phyloP scores from a whole-genome alignment of 345 rosid genomes.

The Tarenaya hassleriana region DNA sequence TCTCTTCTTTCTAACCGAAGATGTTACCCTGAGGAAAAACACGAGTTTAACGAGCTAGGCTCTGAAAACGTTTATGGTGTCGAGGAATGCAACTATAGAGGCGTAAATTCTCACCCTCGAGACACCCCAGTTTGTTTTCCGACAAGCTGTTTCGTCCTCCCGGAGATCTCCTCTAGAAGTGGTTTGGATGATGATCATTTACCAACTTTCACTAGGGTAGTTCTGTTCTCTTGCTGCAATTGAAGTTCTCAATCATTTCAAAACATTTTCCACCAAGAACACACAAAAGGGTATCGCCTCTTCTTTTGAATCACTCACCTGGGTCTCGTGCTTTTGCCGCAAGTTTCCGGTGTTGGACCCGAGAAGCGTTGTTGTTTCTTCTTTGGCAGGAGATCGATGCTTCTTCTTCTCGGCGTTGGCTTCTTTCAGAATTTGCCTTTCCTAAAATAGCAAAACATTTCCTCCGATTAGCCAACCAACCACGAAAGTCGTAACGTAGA shows the following conservation, averaged over 20 bases:
- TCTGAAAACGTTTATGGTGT: not conserved
- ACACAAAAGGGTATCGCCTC: not conserved
- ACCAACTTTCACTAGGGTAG: constrained; percentile 18
- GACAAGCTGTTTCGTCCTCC: constrained; percentile 28
- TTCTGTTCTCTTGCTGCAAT: constrained; percentile 23
- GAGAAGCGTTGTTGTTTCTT: constrained; percentile 22
- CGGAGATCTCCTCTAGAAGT: not conserved
- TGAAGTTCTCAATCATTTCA: not conserved
- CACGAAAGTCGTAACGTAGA: not conserved
- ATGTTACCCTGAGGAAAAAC: constrained; percentile 35
- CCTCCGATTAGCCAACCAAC: constrained; percentile 12
- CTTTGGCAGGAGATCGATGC: constrained; percentile 33
- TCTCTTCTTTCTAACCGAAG: constrained; percentile 26
- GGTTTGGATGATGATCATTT: constrained; percentile 31
- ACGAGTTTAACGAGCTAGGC: no score
- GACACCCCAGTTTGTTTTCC: constrained; percentile 26
- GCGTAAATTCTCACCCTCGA: constrained; percentile 27
- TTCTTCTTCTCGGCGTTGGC: constrained; percentile 65
- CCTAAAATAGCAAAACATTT: constrained; percentile 33
- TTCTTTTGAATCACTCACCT: constrained; percentile 35
- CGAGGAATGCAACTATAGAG: constrained; percentile 1
- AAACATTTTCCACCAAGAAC: not conserved
- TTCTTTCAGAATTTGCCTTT: constrained; percentile 71
- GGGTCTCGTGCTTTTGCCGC: constrained; percentile 30
- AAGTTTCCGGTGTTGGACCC: constrained; percentile 25